A percentile compares a stretch with the other conserved stretches of the same genome.
Conservation (phyloP, 2,329 filamentous ascomycete genomes). For the Trichoderma pleuroti region DNA sequence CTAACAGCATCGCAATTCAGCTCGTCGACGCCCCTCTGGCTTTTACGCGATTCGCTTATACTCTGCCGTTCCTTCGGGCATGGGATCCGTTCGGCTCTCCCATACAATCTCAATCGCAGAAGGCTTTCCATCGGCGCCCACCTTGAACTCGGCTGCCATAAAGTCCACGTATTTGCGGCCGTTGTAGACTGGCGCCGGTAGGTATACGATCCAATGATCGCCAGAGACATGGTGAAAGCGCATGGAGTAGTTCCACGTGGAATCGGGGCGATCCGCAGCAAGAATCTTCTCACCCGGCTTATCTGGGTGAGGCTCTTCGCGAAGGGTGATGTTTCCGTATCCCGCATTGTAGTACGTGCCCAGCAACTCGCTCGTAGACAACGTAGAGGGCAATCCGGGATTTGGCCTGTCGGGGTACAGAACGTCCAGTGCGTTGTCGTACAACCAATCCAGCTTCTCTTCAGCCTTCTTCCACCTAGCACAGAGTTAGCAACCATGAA, state of each 20-base stretch:
- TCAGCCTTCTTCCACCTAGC: not conserved
- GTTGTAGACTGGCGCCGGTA: not conserved
- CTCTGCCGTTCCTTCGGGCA: constrained; percentile 19
- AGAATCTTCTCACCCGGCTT: constrained; percentile 23
- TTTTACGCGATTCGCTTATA: constrained; percentile 19
- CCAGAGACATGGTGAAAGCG: constrained; percentile 29
- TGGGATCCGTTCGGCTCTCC: constrained; percentile 3
- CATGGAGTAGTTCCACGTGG: constrained; percentile 25
- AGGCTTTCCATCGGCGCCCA: constrained; percentile 5
- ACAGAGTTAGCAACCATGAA: not conserved
- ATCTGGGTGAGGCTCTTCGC: constrained; percentile 19
- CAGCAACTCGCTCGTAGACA: constrained; percentile 32
- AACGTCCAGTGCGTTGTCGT: constrained; percentile 32
- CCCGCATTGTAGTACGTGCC: constrained; percentile 45
- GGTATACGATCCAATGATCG: constrained; percentile 28
- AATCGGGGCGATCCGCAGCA: constrained; percentile 25
- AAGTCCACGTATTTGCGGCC: not conserved
- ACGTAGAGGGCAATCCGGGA: constrained; percentile 34
- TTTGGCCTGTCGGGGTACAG: constrained; percentile 38
- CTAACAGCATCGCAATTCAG: constrained; percentile 26
- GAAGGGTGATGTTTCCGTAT: constrained; percentile 33
- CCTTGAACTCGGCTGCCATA: constrained; percentile 21
- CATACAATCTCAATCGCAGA: constrained; percentile 12
- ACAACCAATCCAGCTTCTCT: constrained; percentile 14
- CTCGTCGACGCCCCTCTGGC: not conserved